A percentile compares a stretch with the other conserved stretches of the same genome.
Evolutionary conservation across 805 yeast genomes (phyloP).

Genomic region (Tetrapisispora namnaoensis): DNA sequence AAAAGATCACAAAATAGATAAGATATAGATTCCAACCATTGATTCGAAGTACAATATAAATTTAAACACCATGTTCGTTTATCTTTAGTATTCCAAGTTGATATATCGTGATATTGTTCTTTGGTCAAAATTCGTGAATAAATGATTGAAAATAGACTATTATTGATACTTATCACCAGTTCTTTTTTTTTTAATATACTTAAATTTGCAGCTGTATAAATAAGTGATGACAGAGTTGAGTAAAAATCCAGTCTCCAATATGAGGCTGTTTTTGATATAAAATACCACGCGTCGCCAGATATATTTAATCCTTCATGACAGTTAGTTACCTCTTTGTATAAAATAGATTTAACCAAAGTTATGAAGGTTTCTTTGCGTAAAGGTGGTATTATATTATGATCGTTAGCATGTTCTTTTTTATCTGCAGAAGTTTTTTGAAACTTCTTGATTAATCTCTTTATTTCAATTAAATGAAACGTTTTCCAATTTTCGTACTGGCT

Average conservation of each 20-base stretch:
- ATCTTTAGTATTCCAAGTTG: slow-evolving; percentile 37
- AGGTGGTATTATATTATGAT: slow-evolving; percentile 31
- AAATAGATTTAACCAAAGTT: slow-evolving; percentile 34
- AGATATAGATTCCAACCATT: slow-evolving; percentile 37
- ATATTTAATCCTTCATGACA: slow-evolving; percentile 14
- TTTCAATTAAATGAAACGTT: slow-evolving; percentile 27
- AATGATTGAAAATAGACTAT: slow-evolving; percentile 30
- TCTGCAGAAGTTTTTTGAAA: no score
- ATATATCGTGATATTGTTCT: slow-evolving; percentile 19
- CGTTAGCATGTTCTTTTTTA: no score
- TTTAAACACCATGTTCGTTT: slow-evolving; percentile 42
- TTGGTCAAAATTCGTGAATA: slow-evolving; percentile 14
- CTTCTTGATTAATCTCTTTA: slow-evolving; percentile 9
- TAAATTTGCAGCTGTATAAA: slow-evolving; percentile 42
- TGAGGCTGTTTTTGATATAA: slow-evolving; percentile 37
- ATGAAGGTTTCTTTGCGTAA: slow-evolving; percentile 34
- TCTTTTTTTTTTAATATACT: slow-evolving; percentile 27
- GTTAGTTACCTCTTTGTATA: slow-evolving; percentile 30
- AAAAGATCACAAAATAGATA: slow-evolving; percentile 35
- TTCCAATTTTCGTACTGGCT: slow-evolving; percentile 36
- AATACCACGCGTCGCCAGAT: slow-evolving; percentile 36
- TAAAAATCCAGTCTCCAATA: slow-evolving; percentile 49
- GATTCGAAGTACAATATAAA: slow-evolving; percentile 37
- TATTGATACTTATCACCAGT: slow-evolving; percentile 24
- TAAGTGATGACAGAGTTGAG: slow-evolving; percentile 39